These are phyloP conservation scores for Huntiella moniliformis DNA, from an alignment of 2,329 filamentous ascomycete species.

Conservation along the genomic window DNA sequence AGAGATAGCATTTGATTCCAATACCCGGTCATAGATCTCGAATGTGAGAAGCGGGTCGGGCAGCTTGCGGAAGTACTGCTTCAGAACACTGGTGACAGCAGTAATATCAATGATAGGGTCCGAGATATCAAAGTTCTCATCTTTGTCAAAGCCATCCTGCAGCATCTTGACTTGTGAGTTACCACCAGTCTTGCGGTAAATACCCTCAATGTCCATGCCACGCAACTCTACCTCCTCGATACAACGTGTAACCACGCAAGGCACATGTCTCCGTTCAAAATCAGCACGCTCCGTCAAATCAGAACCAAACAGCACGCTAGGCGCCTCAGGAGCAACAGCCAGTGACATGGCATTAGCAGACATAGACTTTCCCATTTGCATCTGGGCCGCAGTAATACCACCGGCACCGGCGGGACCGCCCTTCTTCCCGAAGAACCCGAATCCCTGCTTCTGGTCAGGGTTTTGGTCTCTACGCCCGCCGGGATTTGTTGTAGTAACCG, in stretches of 20 bases:
- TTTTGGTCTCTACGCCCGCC: conserved; percentile 18
- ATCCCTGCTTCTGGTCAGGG: conserved; percentile 34
- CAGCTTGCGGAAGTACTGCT: conserved; percentile 92
- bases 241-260: conserved; percentile 76
- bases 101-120: conserved; percentile 90
- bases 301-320: conserved; percentile 61
- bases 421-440: conserved; percentile 49
- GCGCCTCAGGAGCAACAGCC: conserved; percentile 19
- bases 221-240: conserved; percentile 92
- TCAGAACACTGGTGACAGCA: conserved; percentile 82
- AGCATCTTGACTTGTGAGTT: conserved; percentile 79
- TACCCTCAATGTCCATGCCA: conserved; percentile 93
- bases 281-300: conserved; percentile 74
- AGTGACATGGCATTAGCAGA: conserved; percentile 5
- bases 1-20: conserved; percentile 56
- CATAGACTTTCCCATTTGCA: conserved; percentile 8
- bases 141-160: conserved; percentile 78
- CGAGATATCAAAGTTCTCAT: conserved; percentile 74
- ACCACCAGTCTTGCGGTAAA: conserved; percentile 93
- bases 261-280: conserved; percentile 74
- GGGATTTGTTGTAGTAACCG: conserved; percentile 16
- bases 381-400: neutral
- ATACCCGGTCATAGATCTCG: conserved; percentile 73
- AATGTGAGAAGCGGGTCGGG: conserved; percentile 80
- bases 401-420: conserved; percentile 13